Conservation (phyloP, 768 basidiomycete species). For the Thelephora ganbajun region DNA sequence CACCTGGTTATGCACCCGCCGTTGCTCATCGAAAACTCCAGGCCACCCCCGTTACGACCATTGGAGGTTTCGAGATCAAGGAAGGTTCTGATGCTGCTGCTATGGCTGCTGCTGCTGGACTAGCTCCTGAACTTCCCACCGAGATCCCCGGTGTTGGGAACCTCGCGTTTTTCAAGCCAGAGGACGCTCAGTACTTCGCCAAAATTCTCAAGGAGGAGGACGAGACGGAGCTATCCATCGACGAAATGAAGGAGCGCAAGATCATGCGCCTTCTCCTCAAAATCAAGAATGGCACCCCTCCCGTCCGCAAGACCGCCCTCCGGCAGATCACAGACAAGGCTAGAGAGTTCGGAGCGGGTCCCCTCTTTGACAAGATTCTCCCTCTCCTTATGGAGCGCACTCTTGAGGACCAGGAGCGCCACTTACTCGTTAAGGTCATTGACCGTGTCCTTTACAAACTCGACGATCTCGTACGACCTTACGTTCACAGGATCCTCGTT, state of each 20-base stretch:
- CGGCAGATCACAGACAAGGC: slow-evolving; percentile 99
- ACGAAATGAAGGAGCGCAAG: slow-evolving; percentile 99
- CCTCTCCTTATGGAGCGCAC: slow-evolving; percentile 97
- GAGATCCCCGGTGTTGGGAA: slow-evolving; percentile 97
- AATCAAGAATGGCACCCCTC: slow-evolving; percentile 99
- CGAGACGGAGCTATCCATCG: slow-evolving; percentile 82
- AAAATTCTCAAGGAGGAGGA: slow-evolving; percentile 94
- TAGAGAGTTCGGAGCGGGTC: slow-evolving; percentile 95
- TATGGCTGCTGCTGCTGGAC: slow-evolving; percentile 78
- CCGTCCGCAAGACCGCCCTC: slow-evolving; percentile 93
- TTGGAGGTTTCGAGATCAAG: slow-evolving; percentile 92
- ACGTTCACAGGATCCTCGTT: slow-evolving; percentile 98
- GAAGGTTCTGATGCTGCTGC: slow-evolving; percentile 88
- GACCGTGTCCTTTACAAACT: slow-evolving; percentile 98
- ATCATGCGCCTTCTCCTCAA: slow-evolving; percentile 96
- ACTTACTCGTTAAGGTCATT: slow-evolving; percentile 96
- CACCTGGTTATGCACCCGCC: slow-evolving; percentile 82
- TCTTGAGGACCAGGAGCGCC: slow-evolving; percentile 95
- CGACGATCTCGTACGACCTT: slow-evolving; percentile 95
- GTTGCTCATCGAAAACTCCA: slow-evolving; percentile 40
- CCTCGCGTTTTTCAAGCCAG: slow-evolving; percentile 95
- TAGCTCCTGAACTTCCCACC: slow-evolving; percentile 86
- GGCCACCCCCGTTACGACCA: slow-evolving; percentile 33
- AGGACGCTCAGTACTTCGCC: slow-evolving; percentile 96
- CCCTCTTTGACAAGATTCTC: slow-evolving; percentile 96